A percentile compares a stretch with the other conserved stretches of the same genome.
phyloP scores from a whole-genome alignment of 2,329 filamentous ascomycete genomes.

The Helotiales sp. region DNA sequence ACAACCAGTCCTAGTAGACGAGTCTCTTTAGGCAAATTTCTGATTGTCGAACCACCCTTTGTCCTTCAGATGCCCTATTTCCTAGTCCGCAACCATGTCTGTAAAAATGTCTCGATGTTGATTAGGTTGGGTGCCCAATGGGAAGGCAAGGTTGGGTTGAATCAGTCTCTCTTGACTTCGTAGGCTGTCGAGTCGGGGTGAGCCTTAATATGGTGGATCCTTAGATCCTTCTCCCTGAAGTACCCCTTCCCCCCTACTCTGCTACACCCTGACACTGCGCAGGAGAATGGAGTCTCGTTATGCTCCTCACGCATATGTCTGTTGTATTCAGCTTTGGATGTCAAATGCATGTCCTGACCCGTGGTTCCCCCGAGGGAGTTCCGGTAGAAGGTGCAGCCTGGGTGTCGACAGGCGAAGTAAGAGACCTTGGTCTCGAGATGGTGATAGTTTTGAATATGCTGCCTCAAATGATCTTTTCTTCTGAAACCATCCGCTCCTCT shows the following conservation, averaged over 20 bases:
- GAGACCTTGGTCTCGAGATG: conserved; percentile 28
- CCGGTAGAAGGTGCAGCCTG: conserved; percentile 13
- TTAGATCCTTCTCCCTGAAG: conserved; percentile 23
- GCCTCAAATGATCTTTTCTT: conserved; percentile 40
- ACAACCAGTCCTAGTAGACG: too few relatives aligned
- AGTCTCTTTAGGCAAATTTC: too few relatives aligned
- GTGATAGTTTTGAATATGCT: conserved; percentile 41
- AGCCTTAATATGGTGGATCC: background rate
- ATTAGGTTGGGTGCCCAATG: too few relatives aligned
- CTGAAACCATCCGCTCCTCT: conserved; percentile 37
- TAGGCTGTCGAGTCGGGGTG: background rate
- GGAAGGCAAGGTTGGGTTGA: too few relatives aligned
- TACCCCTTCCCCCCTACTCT: conserved; percentile 21
- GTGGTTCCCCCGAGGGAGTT: conserved; percentile 9
- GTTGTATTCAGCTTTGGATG: conserved; percentile 31
- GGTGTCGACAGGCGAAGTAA: conserved; percentile 10
- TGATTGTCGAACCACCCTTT: too few relatives aligned
- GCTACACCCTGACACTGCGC: conserved; percentile 32
- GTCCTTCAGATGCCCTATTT: too few relatives aligned
- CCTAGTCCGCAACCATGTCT: too few relatives aligned
- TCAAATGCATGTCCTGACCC: conserved; percentile 11
- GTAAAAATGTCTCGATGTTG: too few relatives aligned
- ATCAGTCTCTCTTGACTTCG: background rate
- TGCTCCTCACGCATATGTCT: conserved; percentile 41
- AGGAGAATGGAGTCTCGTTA: conserved; percentile 37